These are phyloP conservation scores for Boletus reticuloceps DNA, from an alignment of 768 basidiomycete species.

Conservation along the genomic window DNA sequence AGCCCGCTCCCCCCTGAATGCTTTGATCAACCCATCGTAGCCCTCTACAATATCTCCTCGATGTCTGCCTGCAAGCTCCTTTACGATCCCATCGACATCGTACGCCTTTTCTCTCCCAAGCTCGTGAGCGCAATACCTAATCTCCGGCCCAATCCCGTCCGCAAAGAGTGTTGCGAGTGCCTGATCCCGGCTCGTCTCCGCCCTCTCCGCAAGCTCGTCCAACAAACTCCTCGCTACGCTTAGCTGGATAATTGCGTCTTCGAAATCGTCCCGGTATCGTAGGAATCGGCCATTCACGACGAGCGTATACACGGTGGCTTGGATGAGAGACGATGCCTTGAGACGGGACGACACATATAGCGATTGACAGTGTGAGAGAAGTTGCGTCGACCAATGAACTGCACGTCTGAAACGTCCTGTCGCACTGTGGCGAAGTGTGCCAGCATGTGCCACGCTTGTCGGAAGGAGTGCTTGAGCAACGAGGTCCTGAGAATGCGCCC, in stretches of 20 bases:
- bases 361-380: conserved; percentile 69
- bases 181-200: conserved; percentile 77
- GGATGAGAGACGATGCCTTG: conserved; percentile 56
- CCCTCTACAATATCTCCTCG: conserved; percentile 61
- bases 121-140: conserved; percentile 90
- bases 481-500: conserved; percentile 87
- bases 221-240: conserved; percentile 75
- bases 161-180: conserved; percentile 81
- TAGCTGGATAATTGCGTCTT: conserved; percentile 71
- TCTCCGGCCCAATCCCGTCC: conserved; percentile 88
- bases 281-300: conserved; percentile 82
- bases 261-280: conserved; percentile 72
- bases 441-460: conserved; percentile 48
- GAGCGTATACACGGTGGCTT: conserved; percentile 76
- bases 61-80: conserved; percentile 56
- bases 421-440: conserved; percentile 67
- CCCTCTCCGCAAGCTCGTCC: conserved; percentile 59
- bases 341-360: conserved; percentile 54
- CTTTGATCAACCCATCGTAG: conserved; percentile 52
- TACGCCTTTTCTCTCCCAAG: conserved; percentile 76
- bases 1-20: conserved; percentile 45
- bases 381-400: conserved; percentile 72
- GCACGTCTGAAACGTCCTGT: conserved; percentile 79
- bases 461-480: conserved; percentile 48
- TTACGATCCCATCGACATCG: conserved; percentile 73